Percentiles rank a stretch among this genome's conserved stretches.
Evolutionary conservation across 192 early-diverging fungal species (phyloP).

Genomic region (Podila epigama): DNA sequence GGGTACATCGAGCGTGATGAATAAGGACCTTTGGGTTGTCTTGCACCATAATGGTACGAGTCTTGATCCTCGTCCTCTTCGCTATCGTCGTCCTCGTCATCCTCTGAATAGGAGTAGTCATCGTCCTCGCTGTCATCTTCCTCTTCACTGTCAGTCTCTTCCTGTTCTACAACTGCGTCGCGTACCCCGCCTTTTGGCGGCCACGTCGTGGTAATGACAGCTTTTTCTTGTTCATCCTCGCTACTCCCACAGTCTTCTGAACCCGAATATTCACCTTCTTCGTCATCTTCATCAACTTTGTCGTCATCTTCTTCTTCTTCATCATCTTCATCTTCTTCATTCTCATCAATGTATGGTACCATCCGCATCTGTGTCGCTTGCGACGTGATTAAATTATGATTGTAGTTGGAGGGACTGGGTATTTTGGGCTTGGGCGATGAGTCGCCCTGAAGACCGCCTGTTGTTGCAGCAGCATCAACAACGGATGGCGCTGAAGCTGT

Average conservation of each 20-base stretch:
- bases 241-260: background rate
- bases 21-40: conserved; percentile 3
- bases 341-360: conserved; percentile 19
- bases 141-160: background rate
- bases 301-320: conserved; percentile 7
- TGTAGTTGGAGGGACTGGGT: background rate
- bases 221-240: background rate
- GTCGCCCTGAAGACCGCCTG: background rate
- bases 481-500: too few relatives aligned
- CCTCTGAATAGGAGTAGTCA: conserved; percentile 40
- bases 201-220: too few relatives aligned
- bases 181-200: too few relatives aligned
- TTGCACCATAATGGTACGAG: conserved; percentile 15
- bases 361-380: conserved; percentile 9
- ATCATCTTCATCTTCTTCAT: conserved; percentile 13
- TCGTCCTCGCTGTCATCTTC: conserved; percentile 18
- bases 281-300: conserved; percentile 6
- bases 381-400: background rate
- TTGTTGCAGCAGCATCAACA: too few relatives aligned
- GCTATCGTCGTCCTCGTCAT: conserved; percentile 23
- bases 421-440: background rate
- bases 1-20: conserved; percentile 2
- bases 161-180: background rate
- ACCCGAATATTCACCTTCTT: background rate
- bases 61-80: conserved; percentile 10